Conservation (phyloP, 2,329 filamentous ascomycete species). For the Colletotrichum eleusines region DNA sequence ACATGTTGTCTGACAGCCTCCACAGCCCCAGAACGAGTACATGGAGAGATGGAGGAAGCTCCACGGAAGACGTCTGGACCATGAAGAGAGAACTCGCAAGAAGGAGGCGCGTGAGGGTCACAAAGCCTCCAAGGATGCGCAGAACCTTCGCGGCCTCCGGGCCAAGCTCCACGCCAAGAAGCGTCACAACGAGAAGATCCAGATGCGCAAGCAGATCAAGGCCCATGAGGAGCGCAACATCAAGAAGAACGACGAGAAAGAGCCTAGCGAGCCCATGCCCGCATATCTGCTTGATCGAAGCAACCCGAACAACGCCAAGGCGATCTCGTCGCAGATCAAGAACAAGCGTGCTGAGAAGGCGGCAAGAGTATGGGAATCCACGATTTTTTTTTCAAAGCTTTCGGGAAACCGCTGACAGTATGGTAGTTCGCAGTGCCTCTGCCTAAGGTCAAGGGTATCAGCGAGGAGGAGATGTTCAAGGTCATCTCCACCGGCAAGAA, state of each 20-base stretch:
- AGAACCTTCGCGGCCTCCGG: conserved; percentile 90
- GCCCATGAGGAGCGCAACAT: conserved; percentile 96
- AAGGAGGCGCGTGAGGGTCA: conserved; percentile 88
- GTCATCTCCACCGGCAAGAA: conserved; percentile 97
- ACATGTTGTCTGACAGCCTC: neutral
- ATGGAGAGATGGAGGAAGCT: conserved; percentile 67
- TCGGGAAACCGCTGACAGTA: neutral
- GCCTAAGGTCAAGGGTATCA: conserved; percentile 80
- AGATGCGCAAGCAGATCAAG: conserved; percentile 95
- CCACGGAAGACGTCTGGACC: conserved; percentile 71
- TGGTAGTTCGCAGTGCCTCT: conserved; percentile 85
- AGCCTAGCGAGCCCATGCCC: conserved; percentile 84
- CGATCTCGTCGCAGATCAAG: conserved; percentile 88
- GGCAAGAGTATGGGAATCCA: conserved; percentile 48
- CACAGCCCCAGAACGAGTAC: conserved; percentile 80
- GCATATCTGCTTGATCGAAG: conserved; percentile 93
- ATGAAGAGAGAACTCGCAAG: conserved; percentile 92
- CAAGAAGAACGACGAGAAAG: conserved; percentile 86
- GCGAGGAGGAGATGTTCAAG: conserved; percentile 98
- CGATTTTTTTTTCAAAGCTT: neutral
- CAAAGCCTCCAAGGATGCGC: conserved; percentile 87
- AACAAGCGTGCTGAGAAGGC: conserved; percentile 49
- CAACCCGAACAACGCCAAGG: conserved; percentile 70
- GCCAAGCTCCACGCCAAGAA: conserved; percentile 96
- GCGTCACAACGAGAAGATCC: conserved; percentile 96